Percentiles rank a stretch among this genome's conserved stretches.
Evolutionary conservation across 805 yeast genomes (phyloP).

Genomic region (Myxozyma lipomycoides): DNA sequence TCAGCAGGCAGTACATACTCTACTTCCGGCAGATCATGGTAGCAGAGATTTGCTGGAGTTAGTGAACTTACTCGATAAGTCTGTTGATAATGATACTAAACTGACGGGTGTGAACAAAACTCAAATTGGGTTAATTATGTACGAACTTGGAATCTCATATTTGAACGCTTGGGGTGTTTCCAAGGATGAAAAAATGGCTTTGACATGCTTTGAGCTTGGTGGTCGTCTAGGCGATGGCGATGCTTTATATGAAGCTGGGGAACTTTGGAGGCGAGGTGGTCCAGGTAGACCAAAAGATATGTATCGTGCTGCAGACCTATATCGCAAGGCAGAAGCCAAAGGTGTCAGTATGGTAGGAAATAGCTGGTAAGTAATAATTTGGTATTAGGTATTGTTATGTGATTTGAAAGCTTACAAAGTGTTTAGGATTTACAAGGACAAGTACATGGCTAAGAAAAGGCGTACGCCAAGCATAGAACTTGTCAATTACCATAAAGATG

Average conservation of each 20-base stretch:
- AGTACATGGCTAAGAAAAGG: slow-evolving; percentile 1
- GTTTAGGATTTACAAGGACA: slow-evolving; percentile 17
- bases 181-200: slow-evolving; percentile 54
- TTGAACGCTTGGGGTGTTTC: slow-evolving; percentile 54
- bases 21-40: not conserved
- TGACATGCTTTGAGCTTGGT: slow-evolving; percentile 57
- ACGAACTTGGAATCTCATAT: slow-evolving; percentile 58
- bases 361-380: slow-evolving; percentile 47
- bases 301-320: slow-evolving; percentile 64
- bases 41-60: not conserved
- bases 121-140: slow-evolving; percentile 43
- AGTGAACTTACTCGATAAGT: not conserved
- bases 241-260: slow-evolving; percentile 66
- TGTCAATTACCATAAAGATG: too few species aligned
- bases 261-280: slow-evolving; percentile 59
- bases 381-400: not conserved
- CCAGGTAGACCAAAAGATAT: slow-evolving; percentile 53
- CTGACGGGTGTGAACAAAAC: slow-evolving; percentile 15
- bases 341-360: slow-evolving; percentile 64
- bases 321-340: slow-evolving; percentile 57
- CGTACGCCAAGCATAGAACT: not conserved
- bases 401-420: not conserved
- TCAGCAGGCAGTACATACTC: slow-evolving; percentile 44
- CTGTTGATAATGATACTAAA: not conserved
- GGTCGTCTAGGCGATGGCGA: slow-evolving; percentile 65